phyloP scores from a whole-genome alignment of 768 basidiomycete species.

The Galerina sulciceps region DNA sequence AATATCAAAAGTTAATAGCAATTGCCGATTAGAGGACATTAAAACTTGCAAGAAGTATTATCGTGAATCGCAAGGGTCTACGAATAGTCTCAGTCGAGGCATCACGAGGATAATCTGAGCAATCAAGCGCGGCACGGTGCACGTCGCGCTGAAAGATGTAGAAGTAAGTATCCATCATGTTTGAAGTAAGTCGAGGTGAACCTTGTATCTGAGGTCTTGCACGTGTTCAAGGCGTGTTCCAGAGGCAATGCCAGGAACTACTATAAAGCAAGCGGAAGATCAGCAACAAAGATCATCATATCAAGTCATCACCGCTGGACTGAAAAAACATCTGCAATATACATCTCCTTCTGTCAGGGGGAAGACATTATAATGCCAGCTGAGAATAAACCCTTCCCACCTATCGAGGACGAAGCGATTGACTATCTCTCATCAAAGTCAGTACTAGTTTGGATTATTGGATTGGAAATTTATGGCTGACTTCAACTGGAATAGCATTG shows the following conservation, averaged over 20 bases:
- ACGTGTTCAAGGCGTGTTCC: not conserved
- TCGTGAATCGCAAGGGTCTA: too few relatives aligned
- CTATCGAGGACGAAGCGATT: slow-evolving; percentile 2
- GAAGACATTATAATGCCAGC: slow-evolving; percentile 19
- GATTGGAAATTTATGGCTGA: not conserved
- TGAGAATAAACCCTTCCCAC: slow-evolving; percentile 23
- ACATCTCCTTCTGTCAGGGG: not conserved
- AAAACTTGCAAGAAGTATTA: too few relatives aligned
- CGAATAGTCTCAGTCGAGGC: too few relatives aligned
- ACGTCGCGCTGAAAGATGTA: not conserved
- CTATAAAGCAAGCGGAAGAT: too few relatives aligned
- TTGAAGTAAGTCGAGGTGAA: not conserved
- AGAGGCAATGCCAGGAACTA: not conserved
- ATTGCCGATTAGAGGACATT: too few relatives aligned
- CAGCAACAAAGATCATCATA: too few relatives aligned
- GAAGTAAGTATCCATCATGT: not conserved
- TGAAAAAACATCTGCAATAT: not conserved
- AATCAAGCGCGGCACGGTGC: not conserved
- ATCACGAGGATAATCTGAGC: too few relatives aligned
- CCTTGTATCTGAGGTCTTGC: not conserved
- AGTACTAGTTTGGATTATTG: not conserved
- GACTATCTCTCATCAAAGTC: slow-evolving; percentile 3
- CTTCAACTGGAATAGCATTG: slow-evolving; percentile 4
- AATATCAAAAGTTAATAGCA: too few relatives aligned
- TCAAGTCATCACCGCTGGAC: too few relatives aligned